These are phyloP conservation scores for Phlebopus sp. DNA, from an alignment of 1,284 basidiomycete genomes.

Conservation along the genomic window DNA sequence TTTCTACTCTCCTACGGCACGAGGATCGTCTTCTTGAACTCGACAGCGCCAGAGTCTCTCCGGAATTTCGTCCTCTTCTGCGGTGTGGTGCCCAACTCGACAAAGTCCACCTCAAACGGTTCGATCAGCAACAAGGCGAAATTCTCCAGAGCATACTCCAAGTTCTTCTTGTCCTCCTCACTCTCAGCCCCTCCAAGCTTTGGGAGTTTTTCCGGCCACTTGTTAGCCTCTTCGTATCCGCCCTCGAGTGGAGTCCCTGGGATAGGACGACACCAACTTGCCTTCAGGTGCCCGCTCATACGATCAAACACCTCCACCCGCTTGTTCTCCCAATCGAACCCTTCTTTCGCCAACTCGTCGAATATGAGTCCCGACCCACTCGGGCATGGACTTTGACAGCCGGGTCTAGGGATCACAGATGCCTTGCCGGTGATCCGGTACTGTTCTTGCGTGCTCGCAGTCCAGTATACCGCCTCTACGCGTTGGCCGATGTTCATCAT, in stretches of 20 bases:
- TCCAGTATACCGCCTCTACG: constrained; percentile 62
- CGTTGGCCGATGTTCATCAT: constrained; percentile 41
- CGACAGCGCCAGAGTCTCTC: constrained; percentile 27
- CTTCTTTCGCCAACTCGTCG: constrained; percentile 36
- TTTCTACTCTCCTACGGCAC: constrained; percentile 64
- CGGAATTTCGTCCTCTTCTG: constrained; percentile 55
- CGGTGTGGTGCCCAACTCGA: constrained; percentile 52
- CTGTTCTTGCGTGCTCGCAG: constrained; percentile 52
- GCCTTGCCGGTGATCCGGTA: constrained; percentile 54
- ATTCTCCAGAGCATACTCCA: constrained; percentile 52
- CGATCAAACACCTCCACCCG: constrained; percentile 49
- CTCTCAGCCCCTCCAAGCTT: constrained; percentile 41
- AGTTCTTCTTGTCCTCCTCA: constrained; percentile 41
- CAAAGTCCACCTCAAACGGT: constrained; percentile 59
- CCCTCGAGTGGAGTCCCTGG: constrained; percentile 50
- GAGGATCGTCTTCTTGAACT: constrained; percentile 53
- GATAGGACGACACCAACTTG: constrained; percentile 59
- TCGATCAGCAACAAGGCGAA: constrained; percentile 67
- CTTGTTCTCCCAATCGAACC: constrained; percentile 62
- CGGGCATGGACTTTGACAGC: constrained; percentile 22
- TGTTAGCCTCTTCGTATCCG: constrained; percentile 50
- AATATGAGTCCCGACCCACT: constrained; percentile 28
- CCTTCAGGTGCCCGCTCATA: constrained; percentile 58
- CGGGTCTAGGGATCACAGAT: constrained; percentile 43
- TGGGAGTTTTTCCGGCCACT: constrained; percentile 50